Evolutionary conservation across 176 grass and related monocot species (phyloP).

Genomic region (Triticum turgidum): DNA sequence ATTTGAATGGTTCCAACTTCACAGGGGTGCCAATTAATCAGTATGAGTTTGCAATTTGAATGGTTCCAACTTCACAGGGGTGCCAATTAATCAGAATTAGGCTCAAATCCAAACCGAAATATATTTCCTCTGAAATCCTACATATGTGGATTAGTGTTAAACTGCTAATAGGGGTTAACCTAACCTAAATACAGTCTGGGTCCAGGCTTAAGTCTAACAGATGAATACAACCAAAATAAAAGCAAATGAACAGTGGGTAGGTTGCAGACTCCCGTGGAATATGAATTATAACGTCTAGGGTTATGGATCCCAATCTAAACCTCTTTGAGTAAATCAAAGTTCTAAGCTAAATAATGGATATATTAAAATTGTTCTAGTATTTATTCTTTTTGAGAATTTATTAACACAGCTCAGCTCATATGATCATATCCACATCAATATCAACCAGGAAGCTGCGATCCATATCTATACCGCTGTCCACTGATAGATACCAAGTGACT

Average conservation of each 20-base stretch:
- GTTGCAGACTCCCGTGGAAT: not conserved
- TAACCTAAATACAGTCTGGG: not conserved
- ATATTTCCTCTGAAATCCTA: not conserved
- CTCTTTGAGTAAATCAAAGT: not conserved
- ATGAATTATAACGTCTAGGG: not conserved
- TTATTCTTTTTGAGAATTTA: not conserved
- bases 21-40: not conserved
- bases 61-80: not conserved
- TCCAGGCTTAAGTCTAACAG: not conserved
- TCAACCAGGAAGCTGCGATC: not conserved
- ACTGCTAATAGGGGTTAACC: not conserved
- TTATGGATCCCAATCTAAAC: not conserved
- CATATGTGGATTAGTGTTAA: not conserved
- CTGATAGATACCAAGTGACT: not conserved
- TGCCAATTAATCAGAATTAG: not conserved
- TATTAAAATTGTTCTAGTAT: not conserved
- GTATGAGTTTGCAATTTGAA: not conserved
- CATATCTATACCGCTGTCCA: not conserved
- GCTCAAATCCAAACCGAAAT: not conserved
- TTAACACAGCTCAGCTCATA: not conserved
- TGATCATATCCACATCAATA: conserved; percentile 8
- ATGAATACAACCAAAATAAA: not conserved
- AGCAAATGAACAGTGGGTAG: not conserved
- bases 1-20: not conserved
- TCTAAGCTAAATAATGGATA: not conserved